A percentile compares a stretch with the other conserved stretches of the same genome.
Conservation (phyloP, 2,329 filamentous ascomycete species). For the Botrytis fabae region DNA sequence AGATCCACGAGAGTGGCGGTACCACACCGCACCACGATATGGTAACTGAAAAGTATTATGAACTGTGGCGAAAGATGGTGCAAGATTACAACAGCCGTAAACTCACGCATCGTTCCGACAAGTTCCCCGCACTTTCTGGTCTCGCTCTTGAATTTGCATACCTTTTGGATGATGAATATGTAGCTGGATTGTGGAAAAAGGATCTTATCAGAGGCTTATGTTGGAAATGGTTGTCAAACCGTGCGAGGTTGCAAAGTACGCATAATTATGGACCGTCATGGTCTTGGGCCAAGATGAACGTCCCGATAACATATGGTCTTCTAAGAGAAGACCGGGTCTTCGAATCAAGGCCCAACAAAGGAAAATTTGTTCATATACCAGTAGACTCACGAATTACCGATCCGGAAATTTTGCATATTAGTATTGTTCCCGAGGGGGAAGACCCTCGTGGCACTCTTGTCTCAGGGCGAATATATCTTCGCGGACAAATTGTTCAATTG, state of each 20-base stretch:
- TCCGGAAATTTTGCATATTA: slow-evolving; percentile 11
- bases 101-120: slow-evolving; percentile 21
- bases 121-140: slow-evolving; percentile 24
- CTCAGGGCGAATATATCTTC: slow-evolving; percentile 12
- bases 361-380: not conserved
- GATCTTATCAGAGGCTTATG: slow-evolving; percentile 22
- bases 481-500: not conserved
- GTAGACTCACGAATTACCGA: slow-evolving; percentile 1
- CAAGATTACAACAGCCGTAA: slow-evolving; percentile 24
- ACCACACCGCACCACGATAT: slow-evolving; percentile 6
- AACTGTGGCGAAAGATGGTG: slow-evolving; percentile 23
- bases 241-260: not conserved
- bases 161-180: slow-evolving; percentile 21
- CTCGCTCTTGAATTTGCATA: slow-evolving; percentile 20
- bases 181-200: slow-evolving; percentile 24
- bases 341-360: not conserved
- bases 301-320: slow-evolving; percentile 15
- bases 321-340: slow-evolving; percentile 12
- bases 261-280: slow-evolving; percentile 18
- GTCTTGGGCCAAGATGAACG: slow-evolving; percentile 23
- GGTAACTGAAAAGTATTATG: slow-evolving; percentile 2
- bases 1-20: not conserved
- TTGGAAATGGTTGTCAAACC: slow-evolving; percentile 21
- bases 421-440: slow-evolving; percentile 10
- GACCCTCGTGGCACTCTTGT: slow-evolving; percentile 16